These are phyloP conservation scores for Capsaspora owczarzaki DNA, from an alignment of 78 protist genomes.

Conservation along the genomic window DNA sequence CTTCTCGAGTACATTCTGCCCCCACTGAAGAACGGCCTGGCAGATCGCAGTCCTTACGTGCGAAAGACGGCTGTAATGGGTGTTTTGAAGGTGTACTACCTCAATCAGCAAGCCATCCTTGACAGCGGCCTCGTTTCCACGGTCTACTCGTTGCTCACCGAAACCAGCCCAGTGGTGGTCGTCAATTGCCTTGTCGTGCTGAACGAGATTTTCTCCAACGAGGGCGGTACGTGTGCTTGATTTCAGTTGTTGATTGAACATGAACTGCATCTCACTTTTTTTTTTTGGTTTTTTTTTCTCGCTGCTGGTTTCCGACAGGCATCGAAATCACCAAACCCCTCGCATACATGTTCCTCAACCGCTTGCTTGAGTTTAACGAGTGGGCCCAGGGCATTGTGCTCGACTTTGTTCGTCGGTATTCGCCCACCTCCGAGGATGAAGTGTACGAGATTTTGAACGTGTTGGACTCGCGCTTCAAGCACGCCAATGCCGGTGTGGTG, in stretches of 20 bases:
- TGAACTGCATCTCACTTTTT: too few relatives aligned
- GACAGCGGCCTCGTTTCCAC: constrained; percentile 15
- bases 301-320: too few relatives aligned
- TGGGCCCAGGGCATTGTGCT: constrained; percentile 52
- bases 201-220: constrained; percentile 49
- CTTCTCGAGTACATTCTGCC: constrained; percentile 70
- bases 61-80: constrained; percentile 84
- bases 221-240: constrained; percentile 43
- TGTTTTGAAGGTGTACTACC: constrained; percentile 49
- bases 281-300: background rate
- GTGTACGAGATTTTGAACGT: constrained; percentile 48
- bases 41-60: constrained; percentile 78
- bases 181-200: constrained; percentile 61
- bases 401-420: constrained; percentile 14
- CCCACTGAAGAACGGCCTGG: constrained; percentile 39
- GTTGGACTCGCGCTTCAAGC: constrained; percentile 49
- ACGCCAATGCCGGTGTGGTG: constrained; percentile 55
- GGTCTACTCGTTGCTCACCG: too few relatives aligned
- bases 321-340: too few relatives aligned
- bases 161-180: constrained; percentile 63
- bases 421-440: constrained; percentile 38
- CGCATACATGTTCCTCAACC: constrained; percentile 2
- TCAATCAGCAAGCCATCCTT: constrained; percentile 1
- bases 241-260: background rate
- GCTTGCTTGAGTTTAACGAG: constrained; percentile 6